Base-by-base conservation (phyloP, 176 grass and related monocot genomes). In the Avena eriantha region DNA sequence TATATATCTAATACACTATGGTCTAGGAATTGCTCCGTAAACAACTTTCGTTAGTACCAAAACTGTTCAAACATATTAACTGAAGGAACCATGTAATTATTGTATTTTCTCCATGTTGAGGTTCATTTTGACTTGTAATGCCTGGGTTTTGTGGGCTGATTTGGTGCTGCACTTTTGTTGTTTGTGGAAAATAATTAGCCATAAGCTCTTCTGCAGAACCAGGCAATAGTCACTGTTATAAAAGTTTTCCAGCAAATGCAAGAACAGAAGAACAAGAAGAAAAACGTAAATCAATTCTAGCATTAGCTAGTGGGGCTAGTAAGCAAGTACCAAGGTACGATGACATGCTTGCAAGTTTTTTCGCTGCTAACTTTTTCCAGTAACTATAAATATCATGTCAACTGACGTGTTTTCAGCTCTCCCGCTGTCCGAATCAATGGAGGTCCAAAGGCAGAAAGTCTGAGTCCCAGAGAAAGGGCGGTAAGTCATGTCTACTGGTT, bases 211-310 rank as follows among this genome's bases (percentile, higher is more conserved):
- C 80, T 89, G 53, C 87, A 94, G 97, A 87, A 88, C 61, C 83
- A 86, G 94, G 77, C 74, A 77, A 48, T 69, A 93, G 86, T 65
- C 60, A 93, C 73, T 86, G 88, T 84, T 96, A 99, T 55, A 94
- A 94, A 82, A 90, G 66, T 13, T 99, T 99, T 84, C 97, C 97
- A 89, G 82, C 92, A 87, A 96, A 91, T 83, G 73, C 85, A 86
- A 96, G 97, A 92, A 93, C 97, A 86, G 97, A 96, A 84, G 97
- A 99, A 58, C 94, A 99, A 83, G 92, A 96, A 87, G 97, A 99
- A 88, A 99, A 96, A 83, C 94, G 97, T 14, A 89, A 84, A 80
- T 77, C 87, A 63, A 91, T 93, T 92, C 55, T 99, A 89, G 97
- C 87, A 26, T 73, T 84, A 89, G 90, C 85, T 85, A 91, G 85